Conservation (phyloP, 306 rosid genomes). For the Rosa chinensis region DNA sequence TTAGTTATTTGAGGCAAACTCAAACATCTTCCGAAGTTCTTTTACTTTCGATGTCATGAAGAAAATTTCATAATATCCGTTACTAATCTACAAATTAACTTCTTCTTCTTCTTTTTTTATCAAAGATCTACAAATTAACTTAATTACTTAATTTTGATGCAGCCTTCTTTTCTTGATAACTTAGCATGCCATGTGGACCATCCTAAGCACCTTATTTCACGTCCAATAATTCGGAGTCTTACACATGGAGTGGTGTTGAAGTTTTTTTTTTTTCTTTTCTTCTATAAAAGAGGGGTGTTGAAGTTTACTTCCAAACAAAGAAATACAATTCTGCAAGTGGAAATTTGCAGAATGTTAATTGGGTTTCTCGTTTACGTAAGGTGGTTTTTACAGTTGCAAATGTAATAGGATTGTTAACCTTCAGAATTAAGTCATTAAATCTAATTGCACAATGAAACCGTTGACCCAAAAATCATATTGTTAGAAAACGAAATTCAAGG, state of each 20-base stretch:
- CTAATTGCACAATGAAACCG: slow-evolving; percentile 20
- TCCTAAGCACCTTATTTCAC: background rate
- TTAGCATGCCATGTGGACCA: background rate
- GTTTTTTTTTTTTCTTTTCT: background rate
- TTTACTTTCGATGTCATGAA: too few species aligned
- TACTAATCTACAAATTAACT: too few species aligned
- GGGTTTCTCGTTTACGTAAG: background rate
- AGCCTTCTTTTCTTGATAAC: background rate
- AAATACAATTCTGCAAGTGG: background rate
- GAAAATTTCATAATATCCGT: too few species aligned
- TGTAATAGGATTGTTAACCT: background rate
- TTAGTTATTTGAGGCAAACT: too few species aligned
- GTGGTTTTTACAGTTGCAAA: slow-evolving; percentile 10
- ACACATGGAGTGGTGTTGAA: slow-evolving; percentile 1
- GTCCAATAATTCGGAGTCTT: background rate
- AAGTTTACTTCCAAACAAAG: background rate
- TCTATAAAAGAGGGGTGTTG: background rate
- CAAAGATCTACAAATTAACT: background rate
- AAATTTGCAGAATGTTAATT: slow-evolving; percentile 5
- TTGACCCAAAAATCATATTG: slow-evolving; percentile 24
- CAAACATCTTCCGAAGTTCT: too few species aligned
- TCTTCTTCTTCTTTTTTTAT: too few species aligned
- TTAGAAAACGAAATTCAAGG: slow-evolving; percentile 36
- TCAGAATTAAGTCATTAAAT: slow-evolving; percentile 1
- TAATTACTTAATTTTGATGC: background rate